A percentile compares a stretch with the other conserved stretches of the same genome.
Conservation (phyloP, 108 stramenopile species). For the Cyclostephanos tholiformis region DNA sequence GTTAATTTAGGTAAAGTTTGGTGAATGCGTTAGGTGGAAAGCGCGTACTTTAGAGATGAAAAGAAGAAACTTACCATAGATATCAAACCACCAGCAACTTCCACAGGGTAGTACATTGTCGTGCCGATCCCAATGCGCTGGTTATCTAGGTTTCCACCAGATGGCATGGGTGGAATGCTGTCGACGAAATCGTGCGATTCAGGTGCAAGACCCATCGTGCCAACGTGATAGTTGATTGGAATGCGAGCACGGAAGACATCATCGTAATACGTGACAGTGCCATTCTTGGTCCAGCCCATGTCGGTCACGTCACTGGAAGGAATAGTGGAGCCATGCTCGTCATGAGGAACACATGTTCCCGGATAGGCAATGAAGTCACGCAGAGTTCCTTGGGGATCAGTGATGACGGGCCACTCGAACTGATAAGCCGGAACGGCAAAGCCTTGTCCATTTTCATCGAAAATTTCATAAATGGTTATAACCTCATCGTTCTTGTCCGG, state of each 20-base stretch:
- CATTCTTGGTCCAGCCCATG: constrained; percentile 26
- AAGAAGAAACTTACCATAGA: constrained; percentile 22
- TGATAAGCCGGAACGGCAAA: constrained; percentile 46
- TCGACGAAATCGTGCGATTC: constrained; percentile 42
- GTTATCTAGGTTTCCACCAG: constrained; percentile 46
- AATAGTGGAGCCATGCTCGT: constrained; percentile 25
- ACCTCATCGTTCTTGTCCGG: constrained; percentile 43
- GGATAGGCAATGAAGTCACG: constrained; percentile 56
- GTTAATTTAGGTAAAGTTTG: too few relatives aligned
- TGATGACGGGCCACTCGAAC: constrained; percentile 50
- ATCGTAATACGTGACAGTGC: constrained; percentile 22
- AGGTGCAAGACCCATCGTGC: constrained; percentile 49
- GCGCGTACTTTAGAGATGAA: too few relatives aligned
- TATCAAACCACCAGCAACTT: constrained; percentile 32
- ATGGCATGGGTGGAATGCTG: constrained; percentile 47
- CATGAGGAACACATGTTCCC: constrained; percentile 50
- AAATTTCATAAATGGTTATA: constrained; percentile 47
- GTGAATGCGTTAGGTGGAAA: too few relatives aligned
- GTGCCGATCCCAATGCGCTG: constrained; percentile 39
- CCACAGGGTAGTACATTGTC: constrained; percentile 48
- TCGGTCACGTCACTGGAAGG: constrained; percentile 33
- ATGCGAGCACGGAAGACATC: constrained; percentile 38
- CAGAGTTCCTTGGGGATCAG: constrained; percentile 37
- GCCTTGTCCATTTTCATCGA: constrained; percentile 27
- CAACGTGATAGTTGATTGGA: constrained; percentile 44